These are phyloP conservation scores for Cryptococcus depauperatus DNA, from an alignment of 1,284 basidiomycete genomes.

Conservation along the genomic window DNA sequence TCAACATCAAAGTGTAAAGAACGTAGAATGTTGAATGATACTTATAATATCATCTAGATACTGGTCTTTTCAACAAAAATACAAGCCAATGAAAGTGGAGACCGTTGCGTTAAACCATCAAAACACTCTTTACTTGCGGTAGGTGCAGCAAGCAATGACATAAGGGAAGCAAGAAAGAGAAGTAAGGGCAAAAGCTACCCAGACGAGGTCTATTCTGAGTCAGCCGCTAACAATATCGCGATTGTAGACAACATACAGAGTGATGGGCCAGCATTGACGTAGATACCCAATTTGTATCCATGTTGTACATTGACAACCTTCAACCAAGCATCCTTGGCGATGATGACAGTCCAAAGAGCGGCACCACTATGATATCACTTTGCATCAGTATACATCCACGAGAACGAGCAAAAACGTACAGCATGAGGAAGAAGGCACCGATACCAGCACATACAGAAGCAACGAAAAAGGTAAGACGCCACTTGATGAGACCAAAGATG, in stretches of 20 bases:
- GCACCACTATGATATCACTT: conserved; percentile 28
- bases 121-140: conserved; percentile 31
- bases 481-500: conserved; percentile 38
- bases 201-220: conserved; percentile 32
- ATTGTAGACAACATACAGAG: conserved; percentile 31
- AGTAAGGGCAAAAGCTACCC: conserved; percentile 43
- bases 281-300: conserved; percentile 31
- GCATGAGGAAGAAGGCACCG: conserved; percentile 28
- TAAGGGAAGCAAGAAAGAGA: conserved; percentile 41
- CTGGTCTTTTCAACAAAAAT: no score
- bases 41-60: no score
- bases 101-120: no score
- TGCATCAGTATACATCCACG: not conserved
- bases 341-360: conserved; percentile 42
- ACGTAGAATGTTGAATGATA: no score
- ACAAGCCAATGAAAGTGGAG: no score
- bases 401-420: conserved; percentile 21
- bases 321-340: conserved; percentile 36
- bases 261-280: conserved; percentile 29
- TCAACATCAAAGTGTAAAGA: no score
- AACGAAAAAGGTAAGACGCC: conserved; percentile 37
- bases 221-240: not conserved
- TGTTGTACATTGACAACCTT: conserved; percentile 29
- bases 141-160: conserved; percentile 42
- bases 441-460: conserved; percentile 35